Base-by-base conservation (phyloP, 164 flowering plant species). In the Cinnamomum chago region DNA sequence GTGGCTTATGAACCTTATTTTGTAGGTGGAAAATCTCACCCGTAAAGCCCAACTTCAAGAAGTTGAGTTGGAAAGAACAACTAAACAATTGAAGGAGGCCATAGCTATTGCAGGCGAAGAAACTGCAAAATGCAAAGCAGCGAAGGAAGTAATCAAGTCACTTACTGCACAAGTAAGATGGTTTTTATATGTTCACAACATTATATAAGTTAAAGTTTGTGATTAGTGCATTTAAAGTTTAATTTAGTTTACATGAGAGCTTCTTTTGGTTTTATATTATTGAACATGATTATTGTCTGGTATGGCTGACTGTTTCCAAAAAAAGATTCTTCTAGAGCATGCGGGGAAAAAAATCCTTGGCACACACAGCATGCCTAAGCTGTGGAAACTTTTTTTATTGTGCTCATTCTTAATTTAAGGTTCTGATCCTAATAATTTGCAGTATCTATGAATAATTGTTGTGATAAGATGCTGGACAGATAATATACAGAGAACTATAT, bases 71-170 rank as follows among this genome's bases (percentile, higher is more conserved):
- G 90, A 85, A 71, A 91, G 78, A 79, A 86, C 91, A 52, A 65
- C 85, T 55, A 84, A 75, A 79, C 84, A 88, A 82, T 80, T 92
- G 80, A 82, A 88, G 84, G 90, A 88, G 65, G 90, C 88, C 70
- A 83, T 83, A 64, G 81, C 85, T 70, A 70, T 77, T 66, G 93
- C 94, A 70, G 86, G 83, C 67, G 90, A 86, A 70, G 97, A 95
- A 85, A 87, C 91, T 77, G 95, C 82, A 76, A 93, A 91, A 81
- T 84, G 88, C 83, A 87, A 83, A 76, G 89, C 97, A 78, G 97
- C 97, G n/a, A 90, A 89, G 80, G 94, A 91, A 77, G 93, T 91
- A 64, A 90, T 95, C 47, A 90, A 84, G 84, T 88, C 94, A 75
- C 86, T 95, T 11, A 88, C 90, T 70, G 81, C 85, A 66, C 94